Evolutionary conservation across 148 eudicot genomes (phyloP).

Genomic region (Camellia japonica): DNA sequence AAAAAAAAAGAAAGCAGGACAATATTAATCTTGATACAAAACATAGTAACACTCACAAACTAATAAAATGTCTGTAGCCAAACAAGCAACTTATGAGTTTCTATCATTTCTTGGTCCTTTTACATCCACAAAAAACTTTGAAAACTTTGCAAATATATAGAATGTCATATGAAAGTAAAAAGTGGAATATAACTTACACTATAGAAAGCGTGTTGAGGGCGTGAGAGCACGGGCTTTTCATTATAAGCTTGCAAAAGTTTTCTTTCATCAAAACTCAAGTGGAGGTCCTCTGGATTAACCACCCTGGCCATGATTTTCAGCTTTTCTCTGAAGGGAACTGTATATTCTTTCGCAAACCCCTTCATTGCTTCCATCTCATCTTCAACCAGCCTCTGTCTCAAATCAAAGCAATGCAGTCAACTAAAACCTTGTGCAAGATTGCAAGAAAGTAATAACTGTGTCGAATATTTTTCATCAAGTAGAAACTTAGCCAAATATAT

Average conservation of each 20-base stretch:
- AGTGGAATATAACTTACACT: conserved; percentile 31
- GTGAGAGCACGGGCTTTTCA: conserved; percentile 83
- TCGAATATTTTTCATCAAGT: background rate
- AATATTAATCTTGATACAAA: background rate
- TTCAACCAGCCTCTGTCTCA: conserved; percentile 52
- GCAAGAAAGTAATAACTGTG: background rate
- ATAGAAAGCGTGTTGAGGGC: conserved; percentile 88
- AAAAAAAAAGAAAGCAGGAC: conserved; percentile 33
- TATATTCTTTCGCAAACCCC: conserved; percentile 56
- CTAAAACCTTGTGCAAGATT: background rate
- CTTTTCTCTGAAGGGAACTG: conserved; percentile 74
- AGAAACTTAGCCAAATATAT: too few species aligned
- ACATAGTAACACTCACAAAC: background rate
- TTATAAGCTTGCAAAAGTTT: conserved; percentile 81
- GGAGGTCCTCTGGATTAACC: conserved; percentile 84
- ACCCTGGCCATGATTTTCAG: conserved; percentile 73
- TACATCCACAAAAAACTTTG: too few species aligned
- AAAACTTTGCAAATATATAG: background rate
- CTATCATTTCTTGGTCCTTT: background rate
- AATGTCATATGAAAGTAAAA: background rate
- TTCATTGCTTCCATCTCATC: conserved; percentile 65
- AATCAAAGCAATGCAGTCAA: conserved; percentile 1
- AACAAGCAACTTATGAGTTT: background rate
- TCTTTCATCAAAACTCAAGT: conserved; percentile 64
- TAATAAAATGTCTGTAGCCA: background rate